Evolutionary conservation across 306 rosid species (phyloP), one percentile per base, ranked within the genome.

Genomic region (Biancaea sappan): DNA sequence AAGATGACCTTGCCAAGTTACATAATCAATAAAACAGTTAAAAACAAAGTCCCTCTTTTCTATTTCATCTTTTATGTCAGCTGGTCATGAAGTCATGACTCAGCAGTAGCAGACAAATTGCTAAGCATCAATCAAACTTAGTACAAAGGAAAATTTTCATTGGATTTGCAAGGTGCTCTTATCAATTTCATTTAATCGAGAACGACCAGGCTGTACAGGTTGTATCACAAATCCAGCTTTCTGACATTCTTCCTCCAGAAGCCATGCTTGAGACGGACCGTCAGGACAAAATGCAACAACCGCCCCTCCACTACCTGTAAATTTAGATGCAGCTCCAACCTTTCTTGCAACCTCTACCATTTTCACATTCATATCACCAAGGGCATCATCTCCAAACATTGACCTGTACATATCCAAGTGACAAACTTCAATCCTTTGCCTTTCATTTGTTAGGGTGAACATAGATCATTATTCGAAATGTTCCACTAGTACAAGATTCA

Each of bases 261-360:
- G 95, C 84, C 86, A 78, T 81, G 79, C 93, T 82, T 92, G 99
- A 51, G 84, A 78, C 59, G 83, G 51, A 44, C 99, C 99, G 13
- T 84, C 74, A 0, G 97, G 97, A 70, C 97, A 94, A 69, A 81
- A 92, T 37, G 87, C 96, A 22, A 90, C 91, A 4, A 94, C 87
- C 53, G 97, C 99, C 80, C 99, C 99, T 47, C 97, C 99, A 6
- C 99, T 94, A 18, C 99, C 99, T 0, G 99, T 94, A 82, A 94
- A 94, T 74, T 92, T 94, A 6, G 99, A 90, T 3, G 97, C 95
- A 21, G 99, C 99, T 21, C 97, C 99, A 52, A 90, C 88, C 61
- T 86, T 80, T 54, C 96, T 83, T 6, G 97, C 99, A 24, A 88
- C 75, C 83, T 94, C 95, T 81, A 94, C 87, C 99, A 94, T 94